Evolutionary conservation across 371 early-diverging fungal species (phyloP).

Genomic region (Funneliformis caledonium): DNA sequence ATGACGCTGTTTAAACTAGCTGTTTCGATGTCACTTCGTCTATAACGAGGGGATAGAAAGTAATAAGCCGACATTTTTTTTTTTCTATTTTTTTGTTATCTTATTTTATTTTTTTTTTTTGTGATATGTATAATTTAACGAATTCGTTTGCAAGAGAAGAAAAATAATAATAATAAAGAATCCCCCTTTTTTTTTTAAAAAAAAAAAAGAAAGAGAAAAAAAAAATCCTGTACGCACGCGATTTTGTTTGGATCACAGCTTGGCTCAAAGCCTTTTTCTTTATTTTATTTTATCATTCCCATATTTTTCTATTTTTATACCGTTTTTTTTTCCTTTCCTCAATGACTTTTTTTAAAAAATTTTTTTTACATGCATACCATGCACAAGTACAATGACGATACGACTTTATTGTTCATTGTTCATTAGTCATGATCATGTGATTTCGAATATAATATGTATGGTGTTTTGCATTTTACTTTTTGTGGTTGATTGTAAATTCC

Average conservation of each 20-base stretch:
- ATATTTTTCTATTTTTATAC: neutral
- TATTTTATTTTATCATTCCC: too few relatives aligned
- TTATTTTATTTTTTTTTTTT: neutral
- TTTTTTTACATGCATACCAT: neutral
- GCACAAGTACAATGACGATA: neutral
- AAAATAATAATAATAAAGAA: neutral
- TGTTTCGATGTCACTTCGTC: neutral
- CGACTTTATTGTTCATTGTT: neutral
- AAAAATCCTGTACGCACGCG: too few relatives aligned
- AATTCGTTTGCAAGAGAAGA: neutral
- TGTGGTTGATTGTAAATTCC: neutral
- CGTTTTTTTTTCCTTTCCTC: neutral
- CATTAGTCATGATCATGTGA: neutral
- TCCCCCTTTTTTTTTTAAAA: too few relatives aligned
- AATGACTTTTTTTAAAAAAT: neutral
- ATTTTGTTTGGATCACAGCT: too few relatives aligned
- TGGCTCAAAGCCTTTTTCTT: too few relatives aligned
- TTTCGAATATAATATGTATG: neutral
- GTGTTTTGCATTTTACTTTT: neutral
- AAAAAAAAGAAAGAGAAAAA: too few relatives aligned
- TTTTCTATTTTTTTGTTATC: neutral
- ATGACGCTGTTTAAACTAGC: neutral
- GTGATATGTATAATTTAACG: neutral
- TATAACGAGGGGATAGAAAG: neutral
- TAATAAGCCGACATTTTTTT: neutral